Evolutionary conservation across 257 asterid species (phyloP).

Genomic region (Solanum chiquidenum): DNA sequence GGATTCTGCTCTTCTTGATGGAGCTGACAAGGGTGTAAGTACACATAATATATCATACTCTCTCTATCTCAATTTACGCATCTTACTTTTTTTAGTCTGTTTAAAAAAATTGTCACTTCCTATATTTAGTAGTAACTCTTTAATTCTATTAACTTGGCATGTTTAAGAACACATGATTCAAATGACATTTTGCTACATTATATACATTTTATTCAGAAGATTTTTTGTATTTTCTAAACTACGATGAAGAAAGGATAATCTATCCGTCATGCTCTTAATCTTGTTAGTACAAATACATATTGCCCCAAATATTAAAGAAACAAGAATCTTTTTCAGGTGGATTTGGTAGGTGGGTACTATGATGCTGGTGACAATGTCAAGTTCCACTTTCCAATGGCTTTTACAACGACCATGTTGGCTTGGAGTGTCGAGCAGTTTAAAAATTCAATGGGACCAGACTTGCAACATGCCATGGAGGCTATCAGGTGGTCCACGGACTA

Average conservation of each 20-base stretch:
- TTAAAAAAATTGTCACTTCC: neutral
- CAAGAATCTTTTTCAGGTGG: slow-evolving; percentile 32
- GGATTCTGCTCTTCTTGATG: slow-evolving; percentile 62
- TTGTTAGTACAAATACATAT: neutral
- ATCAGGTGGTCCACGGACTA: slow-evolving; percentile 85
- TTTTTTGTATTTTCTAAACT: neutral
- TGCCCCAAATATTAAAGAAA: neutral
- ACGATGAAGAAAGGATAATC: neutral
- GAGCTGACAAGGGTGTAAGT: slow-evolving; percentile 43
- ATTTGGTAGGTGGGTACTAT: slow-evolving; percentile 76
- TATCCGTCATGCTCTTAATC: neutral
- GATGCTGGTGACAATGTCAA: slow-evolving; percentile 95
- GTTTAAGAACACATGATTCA: neutral
- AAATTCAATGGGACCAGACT: slow-evolving; percentile 42
- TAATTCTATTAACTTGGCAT: neutral
- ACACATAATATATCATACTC: neutral
- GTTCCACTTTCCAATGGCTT: slow-evolving; percentile 82
- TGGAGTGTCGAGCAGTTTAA: slow-evolving; percentile 67
- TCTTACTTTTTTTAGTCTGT: neutral
- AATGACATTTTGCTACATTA: neutral
- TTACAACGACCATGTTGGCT: slow-evolving; percentile 68
- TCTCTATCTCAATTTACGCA: neutral
- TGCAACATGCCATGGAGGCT: slow-evolving; percentile 31
- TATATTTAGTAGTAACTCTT: neutral
- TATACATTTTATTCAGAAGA: neutral